phyloP scores from a whole-genome alignment of 768 basidiomycete genomes.

The Agaricus sinodeliciosus region DNA sequence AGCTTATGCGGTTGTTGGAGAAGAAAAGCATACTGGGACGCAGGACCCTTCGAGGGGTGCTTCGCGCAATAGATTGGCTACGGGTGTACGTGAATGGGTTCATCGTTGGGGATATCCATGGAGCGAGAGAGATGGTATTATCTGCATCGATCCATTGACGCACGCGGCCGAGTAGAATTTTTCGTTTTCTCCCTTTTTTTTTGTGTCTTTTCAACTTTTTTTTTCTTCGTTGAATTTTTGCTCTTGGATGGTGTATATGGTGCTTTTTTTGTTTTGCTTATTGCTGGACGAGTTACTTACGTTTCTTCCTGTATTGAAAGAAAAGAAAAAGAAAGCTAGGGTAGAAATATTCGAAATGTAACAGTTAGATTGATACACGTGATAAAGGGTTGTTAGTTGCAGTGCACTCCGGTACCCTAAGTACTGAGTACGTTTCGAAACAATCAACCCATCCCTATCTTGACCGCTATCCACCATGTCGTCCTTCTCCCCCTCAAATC shows the following conservation, averaged over 20 bases:
- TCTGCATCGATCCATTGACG: constrained; percentile 83
- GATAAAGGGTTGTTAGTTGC: no score
- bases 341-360: neutral
- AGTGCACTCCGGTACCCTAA: no score
- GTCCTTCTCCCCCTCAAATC: neutral
- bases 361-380: no score
- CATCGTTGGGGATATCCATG: constrained; percentile 95
- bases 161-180: constrained; percentile 44
- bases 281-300: no score
- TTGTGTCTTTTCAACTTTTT: neutral
- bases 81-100: constrained; percentile 86
- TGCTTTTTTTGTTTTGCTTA: no score
- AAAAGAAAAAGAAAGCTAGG: neutral
- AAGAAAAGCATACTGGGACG: constrained; percentile 94
- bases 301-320: neutral
- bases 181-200: neutral
- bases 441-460: no score
- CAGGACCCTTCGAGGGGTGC: constrained; percentile 79
- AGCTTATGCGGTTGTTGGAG: constrained; percentile 90
- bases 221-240: no score
- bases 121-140: constrained; percentile 86
- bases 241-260: no score
- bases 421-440: no score
- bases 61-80: constrained; percentile 75
- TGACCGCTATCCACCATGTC: neutral